These are phyloP conservation scores for Microascus cirrosus DNA, from an alignment of 2,329 filamentous ascomycete species.

Conservation along the genomic window DNA sequence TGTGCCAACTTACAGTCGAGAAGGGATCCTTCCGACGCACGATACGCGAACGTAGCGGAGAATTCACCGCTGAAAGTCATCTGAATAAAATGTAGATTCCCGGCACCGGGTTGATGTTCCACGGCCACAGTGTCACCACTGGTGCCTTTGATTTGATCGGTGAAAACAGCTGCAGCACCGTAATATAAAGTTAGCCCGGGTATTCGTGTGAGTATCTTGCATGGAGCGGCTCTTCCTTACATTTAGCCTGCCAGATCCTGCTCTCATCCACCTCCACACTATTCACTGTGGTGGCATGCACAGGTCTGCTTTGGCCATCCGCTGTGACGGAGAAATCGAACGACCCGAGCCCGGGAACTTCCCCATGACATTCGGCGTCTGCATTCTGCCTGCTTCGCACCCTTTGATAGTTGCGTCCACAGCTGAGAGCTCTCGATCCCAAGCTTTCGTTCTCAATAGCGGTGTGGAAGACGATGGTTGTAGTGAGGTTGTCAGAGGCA, in stretches of 20 bases:
- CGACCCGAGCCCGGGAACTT: conserved; percentile 60
- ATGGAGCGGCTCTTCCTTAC: conserved; percentile 9
- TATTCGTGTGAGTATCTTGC: neutral
- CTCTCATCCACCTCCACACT: conserved; percentile 58
- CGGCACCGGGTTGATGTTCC: conserved; percentile 52
- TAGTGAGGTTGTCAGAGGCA: conserved; percentile 56
- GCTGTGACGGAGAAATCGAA: conserved; percentile 71
- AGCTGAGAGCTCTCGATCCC: conserved; percentile 35
- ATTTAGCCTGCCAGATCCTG: conserved; percentile 76
- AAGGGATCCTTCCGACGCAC: conserved; percentile 40
- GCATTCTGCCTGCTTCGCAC: conserved; percentile 31
- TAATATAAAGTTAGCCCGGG: neutral
- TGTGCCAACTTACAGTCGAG: neutral
- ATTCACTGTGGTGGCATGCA: conserved; percentile 66
- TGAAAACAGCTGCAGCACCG: conserved; percentile 30
- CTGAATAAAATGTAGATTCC: conserved; percentile 81
- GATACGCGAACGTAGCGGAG: conserved; percentile 80
- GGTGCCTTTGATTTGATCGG: conserved; percentile 38
- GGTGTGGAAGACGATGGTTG: conserved; percentile 71
- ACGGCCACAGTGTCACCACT: conserved; percentile 54
- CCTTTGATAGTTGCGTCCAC: conserved; percentile 8
- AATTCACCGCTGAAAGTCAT: conserved; percentile 86
- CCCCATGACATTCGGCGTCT: conserved; percentile 61
- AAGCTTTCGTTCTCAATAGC: conserved; percentile 61
- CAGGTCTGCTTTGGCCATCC: conserved; percentile 50